These are phyloP conservation scores for Tylopilus orsonianus DNA, from an alignment of 1,284 basidiomycete species.

Conservation along the genomic window DNA sequence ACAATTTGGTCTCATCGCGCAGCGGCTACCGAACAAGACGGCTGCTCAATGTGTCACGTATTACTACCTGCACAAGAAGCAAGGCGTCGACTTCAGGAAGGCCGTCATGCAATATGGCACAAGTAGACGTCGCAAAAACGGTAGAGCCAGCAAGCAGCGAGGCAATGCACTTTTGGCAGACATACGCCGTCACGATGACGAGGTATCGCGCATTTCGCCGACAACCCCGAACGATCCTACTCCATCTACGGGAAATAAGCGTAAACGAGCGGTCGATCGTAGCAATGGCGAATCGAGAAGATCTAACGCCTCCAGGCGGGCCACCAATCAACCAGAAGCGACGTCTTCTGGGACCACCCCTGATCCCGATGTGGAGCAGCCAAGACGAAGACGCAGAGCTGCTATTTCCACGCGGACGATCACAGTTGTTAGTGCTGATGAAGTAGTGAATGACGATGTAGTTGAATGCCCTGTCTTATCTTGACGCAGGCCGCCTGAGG, in stretches of 20 bases:
- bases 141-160: conserved; percentile 66
- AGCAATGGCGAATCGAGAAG: conserved; percentile 33
- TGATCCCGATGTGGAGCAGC: conserved; percentile 64
- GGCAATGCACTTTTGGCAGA: conserved; percentile 78
- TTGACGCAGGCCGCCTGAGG: conserved; percentile 15
- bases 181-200: conserved; percentile 73
- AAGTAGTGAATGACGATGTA: conserved; percentile 41
- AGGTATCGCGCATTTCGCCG: conserved; percentile 47
- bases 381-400: conserved; percentile 40
- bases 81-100: conserved; percentile 80
- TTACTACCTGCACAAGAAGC: conserved; percentile 96
- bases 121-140: conserved; percentile 59
- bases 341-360: conserved; percentile 49
- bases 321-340: conserved; percentile 42
- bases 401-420: conserved; percentile 34
- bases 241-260: conserved; percentile 28
- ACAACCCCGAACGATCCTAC: conserved; percentile 34
- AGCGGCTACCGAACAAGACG: conserved; percentile 82
- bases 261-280: conserved; percentile 33
- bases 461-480: conserved; percentile 21
- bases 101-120: conserved; percentile 65
- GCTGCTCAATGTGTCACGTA: conserved; percentile 88
- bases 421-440: conserved; percentile 35
- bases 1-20: conserved; percentile 90
- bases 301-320: conserved; percentile 38